Percentiles rank a stretch among this genome's conserved stretches.
Evolutionary conservation across 805 yeast genomes (phyloP).

Genomic region (Cyberlindnera veronae): DNA sequence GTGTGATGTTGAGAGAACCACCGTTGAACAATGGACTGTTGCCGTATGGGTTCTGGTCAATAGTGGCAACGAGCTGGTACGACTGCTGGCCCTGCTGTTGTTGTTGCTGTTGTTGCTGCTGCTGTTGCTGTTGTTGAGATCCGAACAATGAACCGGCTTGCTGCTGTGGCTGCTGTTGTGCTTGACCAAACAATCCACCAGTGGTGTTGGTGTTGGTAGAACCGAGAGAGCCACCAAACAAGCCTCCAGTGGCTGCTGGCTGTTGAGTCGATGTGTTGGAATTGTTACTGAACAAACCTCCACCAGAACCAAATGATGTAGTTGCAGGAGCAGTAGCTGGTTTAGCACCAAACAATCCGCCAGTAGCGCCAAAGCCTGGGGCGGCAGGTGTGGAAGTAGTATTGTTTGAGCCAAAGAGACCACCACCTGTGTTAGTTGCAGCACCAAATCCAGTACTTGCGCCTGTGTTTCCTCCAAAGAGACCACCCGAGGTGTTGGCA

Average conservation of each 20-base stretch:
- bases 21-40: constrained; percentile 60
- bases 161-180: constrained; percentile 12
- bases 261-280: constrained; percentile 10
- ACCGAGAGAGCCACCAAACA: constrained; percentile 29
- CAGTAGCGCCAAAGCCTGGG: constrained; percentile 19
- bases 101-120: constrained; percentile 23
- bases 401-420: constrained; percentile 41
- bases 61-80: constrained; percentile 27
- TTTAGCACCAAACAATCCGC: constrained; percentile 41
- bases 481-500: constrained; percentile 27
- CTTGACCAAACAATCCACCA: constrained; percentile 22
- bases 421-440: constrained; percentile 31
- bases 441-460: constrained; percentile 33
- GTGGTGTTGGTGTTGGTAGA: constrained; percentile 19
- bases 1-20: constrained; percentile 33
- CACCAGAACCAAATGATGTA: constrained; percentile 18
- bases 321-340: constrained; percentile 26
- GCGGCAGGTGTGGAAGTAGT: constrained; percentile 8
- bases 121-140: constrained; percentile 18
- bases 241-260: constrained; percentile 30
- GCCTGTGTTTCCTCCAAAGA: constrained; percentile 27
- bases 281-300: constrained; percentile 37
- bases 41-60: constrained; percentile 72
- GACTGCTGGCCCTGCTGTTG: constrained; percentile 17
- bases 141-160: constrained; percentile 7